A percentile compares a stretch with the other conserved stretches of the same genome.
Evolutionary conservation across 129 eudicot genomes (phyloP).

Genomic region (Tagetes patula): DNA sequence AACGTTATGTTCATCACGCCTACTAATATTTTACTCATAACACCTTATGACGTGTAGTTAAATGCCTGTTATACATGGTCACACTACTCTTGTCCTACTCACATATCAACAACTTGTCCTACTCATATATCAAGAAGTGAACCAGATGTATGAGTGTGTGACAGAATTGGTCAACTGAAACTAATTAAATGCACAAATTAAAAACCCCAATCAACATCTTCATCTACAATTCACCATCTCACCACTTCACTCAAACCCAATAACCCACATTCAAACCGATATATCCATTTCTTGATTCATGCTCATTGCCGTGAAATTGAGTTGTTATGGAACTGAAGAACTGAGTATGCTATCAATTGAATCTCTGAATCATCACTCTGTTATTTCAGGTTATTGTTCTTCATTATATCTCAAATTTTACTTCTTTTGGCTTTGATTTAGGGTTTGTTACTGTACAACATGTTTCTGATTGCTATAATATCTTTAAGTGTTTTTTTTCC

Average conservation of each 20-base stretch:
- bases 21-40: no score
- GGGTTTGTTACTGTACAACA: conserved; percentile 1
- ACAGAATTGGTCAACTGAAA: conserved; percentile 4
- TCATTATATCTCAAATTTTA: neutral
- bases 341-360: neutral
- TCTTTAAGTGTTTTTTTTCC: neutral
- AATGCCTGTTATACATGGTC: no score
- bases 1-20: no score
- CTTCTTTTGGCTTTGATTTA: neutral
- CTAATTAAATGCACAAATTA: neutral
- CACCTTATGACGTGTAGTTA: no score
- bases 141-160: no score
- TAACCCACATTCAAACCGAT: conserved; percentile 1
- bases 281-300: conserved; percentile 1
- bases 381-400: conserved; percentile 19
- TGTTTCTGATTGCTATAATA: neutral
- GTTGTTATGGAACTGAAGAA: neutral
- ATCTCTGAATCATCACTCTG: conserved; percentile 16
- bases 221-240: conserved; percentile 11
- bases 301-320: conserved; percentile 16
- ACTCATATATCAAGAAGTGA: no score
- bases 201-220: conserved; percentile 8
- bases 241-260: conserved; percentile 20
- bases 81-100: no score
- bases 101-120: no score